Conservation (phyloP, 2,329 filamentous ascomycete genomes). For the Pseudogymnoascus sp. region DNA sequence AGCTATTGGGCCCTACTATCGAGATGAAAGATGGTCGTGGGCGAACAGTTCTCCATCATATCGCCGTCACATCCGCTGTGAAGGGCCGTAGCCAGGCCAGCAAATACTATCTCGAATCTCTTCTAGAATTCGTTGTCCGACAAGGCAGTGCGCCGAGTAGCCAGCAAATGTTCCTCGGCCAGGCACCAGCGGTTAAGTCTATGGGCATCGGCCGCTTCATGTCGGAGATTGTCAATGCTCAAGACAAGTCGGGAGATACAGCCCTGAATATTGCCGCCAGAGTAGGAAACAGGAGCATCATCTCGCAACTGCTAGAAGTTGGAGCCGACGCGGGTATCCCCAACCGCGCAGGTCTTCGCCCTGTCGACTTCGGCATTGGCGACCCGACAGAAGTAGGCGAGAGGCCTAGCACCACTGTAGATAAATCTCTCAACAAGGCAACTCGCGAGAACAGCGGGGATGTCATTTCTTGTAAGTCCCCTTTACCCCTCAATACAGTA, state of each 20-base stretch:
- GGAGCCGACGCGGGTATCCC: slow-evolving; percentile 87
- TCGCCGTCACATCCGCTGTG: slow-evolving; percentile 90
- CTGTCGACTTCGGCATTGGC: slow-evolving; percentile 90
- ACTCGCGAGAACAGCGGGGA: slow-evolving; percentile 69
- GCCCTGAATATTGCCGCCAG: slow-evolving; percentile 88
- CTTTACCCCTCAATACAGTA: background rate
- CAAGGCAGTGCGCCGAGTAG: slow-evolving; percentile 60
- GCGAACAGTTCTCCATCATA: slow-evolving; percentile 89
- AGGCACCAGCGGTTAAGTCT: slow-evolving; percentile 17
- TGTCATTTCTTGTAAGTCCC: slow-evolving; percentile 63
- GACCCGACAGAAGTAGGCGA: slow-evolving; percentile 43
- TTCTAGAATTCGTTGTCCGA: slow-evolving; percentile 88
- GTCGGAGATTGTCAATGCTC: slow-evolving; percentile 91
- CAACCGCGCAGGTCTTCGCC: slow-evolving; percentile 80
- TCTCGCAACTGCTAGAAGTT: slow-evolving; percentile 92
- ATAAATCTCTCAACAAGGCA: slow-evolving; percentile 37
- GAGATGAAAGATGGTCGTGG: slow-evolving; percentile 85
- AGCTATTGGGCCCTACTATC: slow-evolving; percentile 81
- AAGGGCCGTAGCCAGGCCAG: slow-evolving; percentile 87
- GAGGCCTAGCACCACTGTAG: slow-evolving; percentile 26
- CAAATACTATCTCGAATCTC: slow-evolving; percentile 89
- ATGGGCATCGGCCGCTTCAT: slow-evolving; percentile 91
- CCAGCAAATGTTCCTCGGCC: slow-evolving; percentile 30
- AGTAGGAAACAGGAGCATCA: slow-evolving; percentile 88
- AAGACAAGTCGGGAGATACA: slow-evolving; percentile 90